Evolutionary conservation across 805 yeast species (phyloP), one percentile per base, ranked within the genome.

Genomic region (Debaryomyces maramus): DNA sequence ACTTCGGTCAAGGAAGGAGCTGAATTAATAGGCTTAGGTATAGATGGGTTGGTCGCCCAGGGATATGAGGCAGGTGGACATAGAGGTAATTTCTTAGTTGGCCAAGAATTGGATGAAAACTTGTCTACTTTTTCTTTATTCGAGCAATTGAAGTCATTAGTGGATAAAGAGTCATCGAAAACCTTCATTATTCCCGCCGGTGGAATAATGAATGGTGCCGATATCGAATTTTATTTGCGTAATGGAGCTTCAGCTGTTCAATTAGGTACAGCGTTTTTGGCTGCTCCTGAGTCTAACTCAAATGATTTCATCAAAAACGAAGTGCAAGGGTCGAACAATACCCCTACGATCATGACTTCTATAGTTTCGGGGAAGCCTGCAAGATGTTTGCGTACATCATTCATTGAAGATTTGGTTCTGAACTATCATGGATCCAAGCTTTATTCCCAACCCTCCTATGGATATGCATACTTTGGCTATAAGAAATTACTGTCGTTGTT

Each of bases 1-100:
- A 79, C 83, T 0, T 67, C 67, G 14, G 49, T 68, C 0, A 49
- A 52, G 1, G 84, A 80, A 47, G 77, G 75, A 0, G 21, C 46
- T 13, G 24, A 52, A 32, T 54, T 65, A 21, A 21, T 53, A 3
- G 50, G 55, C 0, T 41, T 53, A 0, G 69, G 69, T 0, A 68
- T 71, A 5, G 80, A 78, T 52, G 82, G 75, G 1, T 55, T 80
- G 3, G 61, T 73, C 6, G 63, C 70, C 18, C 86, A 81, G 53
- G 85, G 85, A 0, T 65, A 63, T 53, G 85, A 79, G 47, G 85
- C 85, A 3, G 85, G 85, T 17, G 85, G 85, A 0, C 85, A 80
- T 51, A 58, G 85, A 13, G 84, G 84, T 2, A 72, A 65, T 45
- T 73, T 70, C 37, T 38, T 67, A 14, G 47, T 29, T 6, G 45